Conservation (phyloP, 2,329 filamentous ascomycete species). For the Grosmannia clavigera region DNA sequence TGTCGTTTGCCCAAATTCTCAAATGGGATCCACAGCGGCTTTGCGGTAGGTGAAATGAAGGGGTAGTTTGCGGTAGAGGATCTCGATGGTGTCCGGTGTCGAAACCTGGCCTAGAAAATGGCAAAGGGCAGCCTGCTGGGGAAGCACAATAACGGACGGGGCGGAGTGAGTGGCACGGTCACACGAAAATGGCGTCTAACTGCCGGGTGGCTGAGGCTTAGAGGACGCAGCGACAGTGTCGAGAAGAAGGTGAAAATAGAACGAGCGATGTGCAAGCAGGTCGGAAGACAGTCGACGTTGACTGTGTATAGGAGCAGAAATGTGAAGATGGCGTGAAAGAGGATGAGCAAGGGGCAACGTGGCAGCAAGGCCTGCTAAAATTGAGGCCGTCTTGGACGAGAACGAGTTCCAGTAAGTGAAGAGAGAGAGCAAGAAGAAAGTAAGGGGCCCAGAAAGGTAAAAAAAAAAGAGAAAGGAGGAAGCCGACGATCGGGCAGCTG, state of each 20-base stretch:
- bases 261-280: neutral
- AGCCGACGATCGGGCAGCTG: neutral
- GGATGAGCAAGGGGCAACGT: neutral
- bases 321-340: neutral
- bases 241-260: neutral
- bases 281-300: neutral
- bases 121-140: neutral
- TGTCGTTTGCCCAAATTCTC: no score
- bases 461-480: neutral
- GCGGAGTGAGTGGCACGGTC: neutral
- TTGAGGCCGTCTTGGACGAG: neutral
- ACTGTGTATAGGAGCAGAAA: neutral
- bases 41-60: neutral
- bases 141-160: neutral
- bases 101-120: neutral
- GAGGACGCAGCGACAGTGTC: neutral
- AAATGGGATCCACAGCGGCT: no score
- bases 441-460: neutral
- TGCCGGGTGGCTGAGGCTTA: neutral
- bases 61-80: neutral
- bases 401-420: neutral
- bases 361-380: neutral
- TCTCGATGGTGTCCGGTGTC: neutral
- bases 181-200: neutral
- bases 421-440: neutral